These are phyloP conservation scores for Paspalum vaginatum DNA, from an alignment of 176 grass and related monocot species.

Conservation along the genomic window DNA sequence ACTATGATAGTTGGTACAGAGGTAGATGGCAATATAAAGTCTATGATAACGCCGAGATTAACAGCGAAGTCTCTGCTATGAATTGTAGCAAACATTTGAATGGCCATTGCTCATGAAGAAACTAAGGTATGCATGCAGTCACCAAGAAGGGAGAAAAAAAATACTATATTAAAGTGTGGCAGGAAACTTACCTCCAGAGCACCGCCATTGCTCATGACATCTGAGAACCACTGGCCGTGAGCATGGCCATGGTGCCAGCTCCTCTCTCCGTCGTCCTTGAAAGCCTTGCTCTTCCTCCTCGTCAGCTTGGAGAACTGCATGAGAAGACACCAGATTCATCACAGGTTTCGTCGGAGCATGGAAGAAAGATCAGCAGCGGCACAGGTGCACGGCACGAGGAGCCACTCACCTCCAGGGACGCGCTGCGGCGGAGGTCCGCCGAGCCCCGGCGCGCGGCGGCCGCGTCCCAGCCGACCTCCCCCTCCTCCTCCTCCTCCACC, in stretches of 20 bases:
- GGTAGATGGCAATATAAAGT: too few relatives aligned
- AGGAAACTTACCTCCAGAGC: slow-evolving; percentile 42
- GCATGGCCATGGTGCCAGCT: slow-evolving; percentile 29
- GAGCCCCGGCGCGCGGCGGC: slow-evolving; percentile 8
- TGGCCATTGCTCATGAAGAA: too few relatives aligned
- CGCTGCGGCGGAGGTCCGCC: slow-evolving; percentile 35
- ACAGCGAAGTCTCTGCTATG: too few relatives aligned
- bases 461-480: not conserved
- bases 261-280: slow-evolving; percentile 38
- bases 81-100: too few relatives aligned
- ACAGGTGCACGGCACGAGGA: not conserved
- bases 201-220: slow-evolving; percentile 33
- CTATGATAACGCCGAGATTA: too few relatives aligned
- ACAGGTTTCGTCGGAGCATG: too few relatives aligned
- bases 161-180: too few relatives aligned
- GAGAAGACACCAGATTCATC: not conserved
- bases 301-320: slow-evolving; percentile 38
- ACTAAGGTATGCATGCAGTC: too few relatives aligned
- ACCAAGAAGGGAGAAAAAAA: too few relatives aligned
- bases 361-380: too few relatives aligned
- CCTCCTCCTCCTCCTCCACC: slow-evolving; percentile 12
- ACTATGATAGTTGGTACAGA: not conserved
- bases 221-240: slow-evolving; percentile 27
- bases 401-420: slow-evolving; percentile 43
- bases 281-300: slow-evolving; percentile 33